phyloP scores from a whole-genome alignment of 371 early-diverging fungal genomes.

The Mortierella sp. region DNA sequence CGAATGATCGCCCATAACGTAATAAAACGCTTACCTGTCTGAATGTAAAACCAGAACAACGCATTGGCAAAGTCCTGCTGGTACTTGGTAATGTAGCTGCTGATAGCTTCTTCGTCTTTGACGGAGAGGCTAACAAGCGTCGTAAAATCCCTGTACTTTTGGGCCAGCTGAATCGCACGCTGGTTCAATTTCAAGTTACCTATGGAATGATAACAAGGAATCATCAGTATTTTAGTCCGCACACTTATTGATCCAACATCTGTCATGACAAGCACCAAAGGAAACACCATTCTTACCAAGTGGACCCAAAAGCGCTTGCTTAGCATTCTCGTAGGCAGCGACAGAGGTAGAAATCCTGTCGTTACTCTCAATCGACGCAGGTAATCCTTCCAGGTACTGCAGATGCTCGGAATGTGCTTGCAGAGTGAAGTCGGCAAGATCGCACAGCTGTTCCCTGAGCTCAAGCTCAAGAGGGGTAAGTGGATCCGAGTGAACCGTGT shows the following conservation, averaged over 20 bases:
- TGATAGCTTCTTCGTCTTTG: slow-evolving; percentile 15
- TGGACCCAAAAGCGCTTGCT: slow-evolving; percentile 24
- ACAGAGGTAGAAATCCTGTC: slow-evolving; percentile 28
- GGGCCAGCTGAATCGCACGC: slow-evolving; percentile 31
- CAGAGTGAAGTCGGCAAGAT: slow-evolving; percentile 44
- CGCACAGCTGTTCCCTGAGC: slow-evolving; percentile 42
- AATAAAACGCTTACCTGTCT: slow-evolving; percentile 20
- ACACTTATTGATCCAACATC: neutral
- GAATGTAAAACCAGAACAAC: slow-evolving; percentile 41
- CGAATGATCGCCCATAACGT: neutral
- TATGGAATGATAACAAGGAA: neutral
- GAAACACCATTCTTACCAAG: slow-evolving; percentile 16
- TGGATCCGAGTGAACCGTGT: neutral
- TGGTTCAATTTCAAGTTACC: slow-evolving; percentile 34
- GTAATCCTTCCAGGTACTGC: slow-evolving; percentile 35
- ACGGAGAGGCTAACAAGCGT: slow-evolving; percentile 41
- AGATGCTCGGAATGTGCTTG: slow-evolving; percentile 47
- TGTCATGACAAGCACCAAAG: neutral
- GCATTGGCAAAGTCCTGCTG: slow-evolving; percentile 52
- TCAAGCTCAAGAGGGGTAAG: slow-evolving; percentile 19
- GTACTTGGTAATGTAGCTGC: slow-evolving; percentile 31
- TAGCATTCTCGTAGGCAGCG: slow-evolving; percentile 26
- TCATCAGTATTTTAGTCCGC: neutral
- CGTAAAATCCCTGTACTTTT: slow-evolving; percentile 42
- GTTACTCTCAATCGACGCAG: slow-evolving; percentile 21